A percentile compares a stretch with the other conserved stretches of the same genome.
phyloP scores from a whole-genome alignment of 2,329 filamentous ascomycete species.

The Monilinia vaccinii-corymbosi region DNA sequence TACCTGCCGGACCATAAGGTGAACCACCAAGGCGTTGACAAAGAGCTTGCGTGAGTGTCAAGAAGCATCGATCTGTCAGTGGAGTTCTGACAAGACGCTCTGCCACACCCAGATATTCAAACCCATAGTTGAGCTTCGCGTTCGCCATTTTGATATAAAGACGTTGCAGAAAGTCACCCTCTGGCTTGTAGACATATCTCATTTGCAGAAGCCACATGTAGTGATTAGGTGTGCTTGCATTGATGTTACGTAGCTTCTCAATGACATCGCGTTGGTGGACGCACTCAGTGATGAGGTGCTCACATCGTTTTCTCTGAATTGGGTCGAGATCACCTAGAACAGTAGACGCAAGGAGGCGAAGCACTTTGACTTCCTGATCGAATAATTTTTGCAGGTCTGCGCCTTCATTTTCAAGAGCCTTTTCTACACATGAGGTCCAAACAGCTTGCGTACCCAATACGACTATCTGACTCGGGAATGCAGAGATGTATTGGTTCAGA shows the following conservation, averaged over 20 bases:
- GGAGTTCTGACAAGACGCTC: constrained; percentile 95
- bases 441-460: constrained; percentile 89
- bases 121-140: constrained; percentile 88
- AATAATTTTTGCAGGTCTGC: constrained; percentile 60
- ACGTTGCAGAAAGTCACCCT: constrained; percentile 73
- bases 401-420: constrained; percentile 64
- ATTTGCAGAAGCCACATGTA: constrained; percentile 94
- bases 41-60: constrained; percentile 91
- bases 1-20: constrained; percentile 93
- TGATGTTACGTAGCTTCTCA: constrained; percentile 69
- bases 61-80: constrained; percentile 94
- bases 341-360: constrained; percentile 77
- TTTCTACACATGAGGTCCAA: constrained; percentile 84
- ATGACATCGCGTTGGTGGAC: constrained; percentile 95
- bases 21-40: constrained; percentile 94
- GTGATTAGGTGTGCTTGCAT: constrained; percentile 67
- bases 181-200: constrained; percentile 82
- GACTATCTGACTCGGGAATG: constrained; percentile 88
- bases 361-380: constrained; percentile 73
- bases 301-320: constrained; percentile 89
- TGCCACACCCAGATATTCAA: constrained; percentile 94
- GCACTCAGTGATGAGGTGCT: constrained; percentile 97
- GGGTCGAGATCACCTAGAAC: constrained; percentile 84
- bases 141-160: constrained; percentile 95
- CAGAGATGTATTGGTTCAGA: constrained; percentile 71